These are phyloP conservation scores for Auricularia auricula-judae DNA, from an alignment of 768 basidiomycete species.

Conservation along the genomic window DNA sequence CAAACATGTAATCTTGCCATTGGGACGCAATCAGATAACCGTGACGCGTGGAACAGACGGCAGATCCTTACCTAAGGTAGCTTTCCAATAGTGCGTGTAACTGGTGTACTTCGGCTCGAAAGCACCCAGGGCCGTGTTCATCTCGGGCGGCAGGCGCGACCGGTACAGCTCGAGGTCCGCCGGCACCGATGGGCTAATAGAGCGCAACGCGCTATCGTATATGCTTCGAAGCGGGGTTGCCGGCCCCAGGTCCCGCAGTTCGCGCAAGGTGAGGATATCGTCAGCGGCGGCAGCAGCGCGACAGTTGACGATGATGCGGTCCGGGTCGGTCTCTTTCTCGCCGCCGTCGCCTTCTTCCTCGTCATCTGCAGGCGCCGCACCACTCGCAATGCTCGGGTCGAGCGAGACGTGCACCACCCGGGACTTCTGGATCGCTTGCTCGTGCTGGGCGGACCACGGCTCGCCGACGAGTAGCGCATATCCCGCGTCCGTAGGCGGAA, in stretches of 20 bases:
- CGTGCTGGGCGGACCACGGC: conserved; percentile 42
- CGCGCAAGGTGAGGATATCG: conserved; percentile 52
- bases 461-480: conserved; percentile 69
- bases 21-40: not conserved
- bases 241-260: conserved; percentile 36
- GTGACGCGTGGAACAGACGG: not conserved
- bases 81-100: conserved; percentile 80
- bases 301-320: conserved; percentile 63
- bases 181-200: conserved; percentile 1
- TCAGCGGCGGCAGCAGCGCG: conserved; percentile 48
- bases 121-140: conserved; percentile 33
- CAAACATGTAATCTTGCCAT: conserved; percentile 77
- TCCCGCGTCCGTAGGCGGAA: conserved; percentile 66
- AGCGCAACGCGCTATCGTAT: conserved; percentile 48
- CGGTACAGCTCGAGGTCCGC: conserved; percentile 13
- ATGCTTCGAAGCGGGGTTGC: conserved; percentile 42
- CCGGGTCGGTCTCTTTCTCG: conserved; percentile 46
- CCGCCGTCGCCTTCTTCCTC: conserved; percentile 31
- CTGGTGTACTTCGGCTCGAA: conserved; percentile 81
- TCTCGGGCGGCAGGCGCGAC: not conserved
- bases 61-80: conserved; percentile 51
- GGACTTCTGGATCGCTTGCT: conserved; percentile 42
- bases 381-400: conserved; percentile 41
- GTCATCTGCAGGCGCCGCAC: conserved; percentile 21
- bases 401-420: conserved; percentile 63